These are phyloP conservation scores for Westerdykella aurantiaca DNA, from an alignment of 2,329 filamentous ascomycete genomes.

Conservation along the genomic window DNA sequence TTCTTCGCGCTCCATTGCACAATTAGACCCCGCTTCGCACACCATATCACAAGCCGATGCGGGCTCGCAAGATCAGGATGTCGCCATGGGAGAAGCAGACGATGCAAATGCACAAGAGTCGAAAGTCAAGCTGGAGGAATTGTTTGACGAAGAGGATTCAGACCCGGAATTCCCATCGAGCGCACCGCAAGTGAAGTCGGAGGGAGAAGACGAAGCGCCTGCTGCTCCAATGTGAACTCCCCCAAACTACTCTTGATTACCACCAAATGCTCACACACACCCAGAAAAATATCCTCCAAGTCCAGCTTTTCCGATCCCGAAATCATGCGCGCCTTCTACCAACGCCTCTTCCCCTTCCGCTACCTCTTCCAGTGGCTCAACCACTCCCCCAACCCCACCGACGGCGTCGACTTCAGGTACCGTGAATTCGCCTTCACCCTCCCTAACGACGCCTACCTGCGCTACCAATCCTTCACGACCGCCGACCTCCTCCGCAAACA, in stretches of 20 bases:
- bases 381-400: slow-evolving; percentile 70
- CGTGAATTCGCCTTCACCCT: slow-evolving; percentile 95
- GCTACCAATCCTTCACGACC: slow-evolving; percentile 76
- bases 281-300: slow-evolving; percentile 35
- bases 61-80: slow-evolving; percentile 19
- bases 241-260: slow-evolving; percentile 2
- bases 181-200: slow-evolving; percentile 42
- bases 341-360: slow-evolving; percentile 90
- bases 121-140: slow-evolving; percentile 48
- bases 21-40: slow-evolving; percentile 19
- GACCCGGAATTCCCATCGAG: slow-evolving; percentile 56
- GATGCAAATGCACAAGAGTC: slow-evolving; percentile 22
- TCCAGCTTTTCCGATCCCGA: slow-evolving; percentile 62
- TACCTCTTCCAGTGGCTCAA: slow-evolving; percentile 98
- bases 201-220: slow-evolving; percentile 32
- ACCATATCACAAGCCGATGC: slow-evolving; percentile 20
- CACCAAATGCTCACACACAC: slow-evolving; percentile 10
- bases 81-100: slow-evolving; percentile 27
- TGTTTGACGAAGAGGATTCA: slow-evolving; percentile 54
- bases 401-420: slow-evolving; percentile 77
- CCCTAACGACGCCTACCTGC: slow-evolving; percentile 84
- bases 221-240: slow-evolving; percentile 37
- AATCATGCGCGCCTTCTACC: slow-evolving; percentile 89
- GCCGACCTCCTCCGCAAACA: slow-evolving; percentile 79
- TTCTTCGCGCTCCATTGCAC: slow-evolving; percentile 33